Conservation (phyloP, 257 asterid species). For the Osmanthus fragrans region DNA sequence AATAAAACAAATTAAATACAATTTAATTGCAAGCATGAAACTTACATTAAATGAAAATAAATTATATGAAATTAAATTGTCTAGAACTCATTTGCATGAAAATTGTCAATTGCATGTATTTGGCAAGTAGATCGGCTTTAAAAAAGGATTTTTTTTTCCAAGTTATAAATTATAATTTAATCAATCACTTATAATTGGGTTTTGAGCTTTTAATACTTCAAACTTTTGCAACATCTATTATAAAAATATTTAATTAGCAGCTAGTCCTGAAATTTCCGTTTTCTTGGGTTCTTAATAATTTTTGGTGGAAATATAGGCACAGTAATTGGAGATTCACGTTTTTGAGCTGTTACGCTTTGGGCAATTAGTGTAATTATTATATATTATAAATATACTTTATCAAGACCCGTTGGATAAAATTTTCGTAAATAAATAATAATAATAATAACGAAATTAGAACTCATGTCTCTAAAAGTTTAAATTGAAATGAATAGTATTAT, state of each 20-base stretch:
- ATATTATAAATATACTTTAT: too few relatives aligned
- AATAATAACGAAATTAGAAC: too few relatives aligned
- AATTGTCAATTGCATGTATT: too few relatives aligned
- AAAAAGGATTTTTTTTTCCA: neutral
- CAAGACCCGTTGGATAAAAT: too few relatives aligned
- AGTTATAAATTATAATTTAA: constrained; percentile 23
- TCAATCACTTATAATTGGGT: constrained; percentile 42
- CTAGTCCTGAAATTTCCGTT: constrained; percentile 23
- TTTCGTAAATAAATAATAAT: too few relatives aligned
- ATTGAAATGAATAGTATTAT: too few relatives aligned
- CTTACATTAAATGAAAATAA: too few relatives aligned
- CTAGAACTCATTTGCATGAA: too few relatives aligned
- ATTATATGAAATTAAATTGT: too few relatives aligned
- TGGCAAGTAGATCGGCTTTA: constrained; percentile 39
- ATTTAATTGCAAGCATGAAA: too few relatives aligned
- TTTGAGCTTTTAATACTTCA: constrained; percentile 43
- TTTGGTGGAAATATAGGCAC: constrained; percentile 36
- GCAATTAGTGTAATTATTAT: constrained; percentile 2
- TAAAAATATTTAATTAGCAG: neutral
- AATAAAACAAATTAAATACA: too few relatives aligned
- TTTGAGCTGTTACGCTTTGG: constrained; percentile 37
- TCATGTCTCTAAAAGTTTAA: too few relatives aligned
- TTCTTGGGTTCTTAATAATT: constrained; percentile 20
- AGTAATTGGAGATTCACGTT: constrained; percentile 59
- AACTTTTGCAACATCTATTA: constrained; percentile 19